Conservation (phyloP, 306 rosid genomes). For the Acacia melanoxylon region DNA sequence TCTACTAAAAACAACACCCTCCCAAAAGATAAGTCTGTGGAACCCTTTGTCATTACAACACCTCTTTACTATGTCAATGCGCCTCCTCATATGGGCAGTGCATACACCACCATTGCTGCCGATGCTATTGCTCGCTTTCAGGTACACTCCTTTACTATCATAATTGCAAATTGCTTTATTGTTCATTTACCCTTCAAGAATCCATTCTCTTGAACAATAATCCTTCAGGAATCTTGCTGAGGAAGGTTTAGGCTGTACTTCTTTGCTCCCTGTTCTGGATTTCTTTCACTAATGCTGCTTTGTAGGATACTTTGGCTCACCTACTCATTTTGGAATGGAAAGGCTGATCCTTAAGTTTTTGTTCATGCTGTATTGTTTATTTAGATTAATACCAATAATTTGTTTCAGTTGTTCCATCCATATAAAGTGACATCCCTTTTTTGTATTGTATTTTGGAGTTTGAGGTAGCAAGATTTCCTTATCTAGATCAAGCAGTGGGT, state of each 20-base stretch:
- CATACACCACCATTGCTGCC: slow-evolving; percentile 95
- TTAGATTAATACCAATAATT: background rate
- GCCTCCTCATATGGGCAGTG: slow-evolving; percentile 99
- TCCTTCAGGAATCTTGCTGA: background rate
- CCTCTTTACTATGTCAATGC: slow-evolving; percentile 98
- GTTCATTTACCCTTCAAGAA: background rate
- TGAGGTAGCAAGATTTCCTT: background rate
- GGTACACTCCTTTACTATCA: slow-evolving; percentile 36
- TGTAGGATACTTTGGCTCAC: background rate
- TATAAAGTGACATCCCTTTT: background rate
- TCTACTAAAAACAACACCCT: slow-evolving; percentile 16
- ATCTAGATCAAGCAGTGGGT: background rate
- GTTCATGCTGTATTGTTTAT: background rate
- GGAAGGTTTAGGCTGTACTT: background rate
- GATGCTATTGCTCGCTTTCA: slow-evolving; percentile 96
- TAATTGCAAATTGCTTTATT: background rate
- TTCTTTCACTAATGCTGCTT: background rate
- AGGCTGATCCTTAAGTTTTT: background rate
- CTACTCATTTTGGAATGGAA: slow-evolving; percentile 6
- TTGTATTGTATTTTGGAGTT: background rate
- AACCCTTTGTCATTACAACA: slow-evolving; percentile 80
- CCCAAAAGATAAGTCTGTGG: slow-evolving; percentile 20
- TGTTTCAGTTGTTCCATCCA: background rate
- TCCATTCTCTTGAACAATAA: background rate
- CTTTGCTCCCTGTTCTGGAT: background rate